These are phyloP conservation scores for Gautieria morchelliformis DNA, from an alignment of 768 basidiomycete species.

Conservation along the genomic window DNA sequence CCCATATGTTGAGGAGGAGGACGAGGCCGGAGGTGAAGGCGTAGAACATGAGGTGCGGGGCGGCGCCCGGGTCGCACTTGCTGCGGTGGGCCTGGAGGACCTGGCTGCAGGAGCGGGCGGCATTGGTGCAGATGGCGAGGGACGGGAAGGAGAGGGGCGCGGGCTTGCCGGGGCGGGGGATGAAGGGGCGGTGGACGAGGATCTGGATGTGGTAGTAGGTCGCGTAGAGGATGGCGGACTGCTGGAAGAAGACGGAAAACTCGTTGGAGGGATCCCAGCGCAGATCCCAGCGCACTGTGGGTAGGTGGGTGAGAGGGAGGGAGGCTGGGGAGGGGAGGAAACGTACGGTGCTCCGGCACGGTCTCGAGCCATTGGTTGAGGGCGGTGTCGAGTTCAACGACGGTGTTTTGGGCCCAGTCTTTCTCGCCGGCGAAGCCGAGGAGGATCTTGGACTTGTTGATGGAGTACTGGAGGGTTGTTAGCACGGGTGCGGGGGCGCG, in stretches of 20 bases:
- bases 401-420: constrained; percentile 51
- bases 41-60: constrained; percentile 27
- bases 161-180: constrained; percentile 34
- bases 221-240: constrained; percentile 26
- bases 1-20: constrained; percentile 60
- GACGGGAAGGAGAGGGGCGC: constrained; percentile 49
- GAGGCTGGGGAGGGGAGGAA: background rate
- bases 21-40: constrained; percentile 45
- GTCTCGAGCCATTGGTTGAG: constrained; percentile 65
- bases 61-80: constrained; percentile 20
- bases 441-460: constrained; percentile 51
- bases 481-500: background rate
- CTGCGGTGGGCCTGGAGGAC: constrained; percentile 50
- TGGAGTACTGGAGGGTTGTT: constrained; percentile 47
- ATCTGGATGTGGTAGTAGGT: constrained; percentile 32
- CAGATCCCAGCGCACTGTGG: constrained; percentile 33
- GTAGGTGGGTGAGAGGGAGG: background rate
- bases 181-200: constrained; percentile 35
- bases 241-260: constrained; percentile 26
- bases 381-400: constrained; percentile 62
- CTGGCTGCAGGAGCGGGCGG: constrained; percentile 66
- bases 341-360: constrained; percentile 50
- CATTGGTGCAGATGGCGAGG: constrained; percentile 71
- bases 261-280: constrained; percentile 34
- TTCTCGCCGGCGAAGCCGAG: constrained; percentile 39